Evolutionary conservation across 441 rosid genomes (phyloP).

Genomic region (Raphanus hybrid): DNA sequence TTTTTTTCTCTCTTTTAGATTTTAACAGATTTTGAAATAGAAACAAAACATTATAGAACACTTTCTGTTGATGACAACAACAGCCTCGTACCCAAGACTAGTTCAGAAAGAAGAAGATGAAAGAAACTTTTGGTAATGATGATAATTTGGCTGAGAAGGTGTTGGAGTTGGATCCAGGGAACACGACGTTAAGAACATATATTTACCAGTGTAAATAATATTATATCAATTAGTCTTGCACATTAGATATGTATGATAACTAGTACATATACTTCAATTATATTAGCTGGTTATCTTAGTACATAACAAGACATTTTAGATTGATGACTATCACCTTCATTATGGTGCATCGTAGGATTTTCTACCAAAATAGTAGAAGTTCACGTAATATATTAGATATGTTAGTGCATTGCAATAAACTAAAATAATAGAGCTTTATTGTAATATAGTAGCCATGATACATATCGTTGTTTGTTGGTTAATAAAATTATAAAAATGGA

Average conservation of each 20-base stretch:
- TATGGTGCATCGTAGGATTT: neutral
- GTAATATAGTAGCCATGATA: neutral
- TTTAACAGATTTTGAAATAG: constrained; percentile 53
- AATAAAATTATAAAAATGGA: neutral
- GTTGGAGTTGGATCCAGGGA: constrained; percentile 57
- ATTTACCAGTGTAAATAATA: neutral
- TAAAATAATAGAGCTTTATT: neutral
- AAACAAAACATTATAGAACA: constrained; percentile 42
- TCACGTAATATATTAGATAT: no score
- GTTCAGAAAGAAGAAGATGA: constrained; percentile 36
- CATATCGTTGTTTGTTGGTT: neutral
- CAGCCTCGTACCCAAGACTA: constrained; percentile 53
- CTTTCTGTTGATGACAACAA: constrained; percentile 56
- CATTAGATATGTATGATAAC: neutral
- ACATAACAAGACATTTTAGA: neutral
- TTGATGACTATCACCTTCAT: neutral
- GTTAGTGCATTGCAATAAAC: neutral
- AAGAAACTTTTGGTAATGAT: constrained; percentile 22
- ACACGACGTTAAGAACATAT: neutral
- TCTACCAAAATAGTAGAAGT: neutral
- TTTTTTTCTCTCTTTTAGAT: neutral
- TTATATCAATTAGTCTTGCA: neutral
- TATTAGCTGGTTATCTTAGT: neutral
- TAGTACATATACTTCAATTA: neutral
- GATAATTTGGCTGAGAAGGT: constrained; percentile 56